Evolutionary conservation across 2,329 filamentous ascomycete genomes (phyloP), one percentile per base, ranked within the genome.

Genomic region (Neofusicoccum umdonicola): DNA sequence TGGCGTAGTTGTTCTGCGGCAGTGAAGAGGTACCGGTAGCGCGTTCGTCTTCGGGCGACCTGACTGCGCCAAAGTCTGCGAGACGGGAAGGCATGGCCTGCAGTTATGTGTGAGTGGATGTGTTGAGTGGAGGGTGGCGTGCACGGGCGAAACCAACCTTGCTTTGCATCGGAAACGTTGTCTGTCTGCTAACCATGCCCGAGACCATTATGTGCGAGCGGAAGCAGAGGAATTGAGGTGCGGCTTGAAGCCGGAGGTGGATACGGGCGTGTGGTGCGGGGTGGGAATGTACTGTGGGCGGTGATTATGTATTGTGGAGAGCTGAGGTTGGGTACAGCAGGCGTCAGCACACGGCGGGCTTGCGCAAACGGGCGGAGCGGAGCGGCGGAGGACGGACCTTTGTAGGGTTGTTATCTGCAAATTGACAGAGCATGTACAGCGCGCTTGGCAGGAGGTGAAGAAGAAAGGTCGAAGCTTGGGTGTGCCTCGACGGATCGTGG

Each of bases 341-440:
- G 71, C 73, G 74, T 77, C 74, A 77, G 75, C 74, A 72, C 64
- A 61, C 41, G 17, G 62, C 62, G 27, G 37, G 37, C 22, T 31
- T 5, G 22, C 27, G 48, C 39, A 45, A 39, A 27, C 19, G 41
- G 42, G 51, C 62, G 51, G 51, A 50, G 61, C 48, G 48, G 48
- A 54, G 61, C 48, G 61, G 61, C 61, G 50, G 50, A 50, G 41
- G 62, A 50, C 51, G 42, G 41, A 64, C 62, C 62, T 64, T 64
- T 64, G 58, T 64, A 64, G 62, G 62, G 31, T 44, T 45, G 50
- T 47, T 62, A 51, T 51, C 58, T 50, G 58, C 35, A 57, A 51
- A 62, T 62, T 47, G 45, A 62, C 58, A 56, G 62, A 56, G 51
- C 51, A 64, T 64, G 48, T 58, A 64, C 45, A 64, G 45, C 22